Percentiles rank a stretch among this genome's conserved stretches.
Evolutionary conservation across 2,329 filamentous ascomycete species (phyloP).

Genomic region (Fusarium caatingaense): DNA sequence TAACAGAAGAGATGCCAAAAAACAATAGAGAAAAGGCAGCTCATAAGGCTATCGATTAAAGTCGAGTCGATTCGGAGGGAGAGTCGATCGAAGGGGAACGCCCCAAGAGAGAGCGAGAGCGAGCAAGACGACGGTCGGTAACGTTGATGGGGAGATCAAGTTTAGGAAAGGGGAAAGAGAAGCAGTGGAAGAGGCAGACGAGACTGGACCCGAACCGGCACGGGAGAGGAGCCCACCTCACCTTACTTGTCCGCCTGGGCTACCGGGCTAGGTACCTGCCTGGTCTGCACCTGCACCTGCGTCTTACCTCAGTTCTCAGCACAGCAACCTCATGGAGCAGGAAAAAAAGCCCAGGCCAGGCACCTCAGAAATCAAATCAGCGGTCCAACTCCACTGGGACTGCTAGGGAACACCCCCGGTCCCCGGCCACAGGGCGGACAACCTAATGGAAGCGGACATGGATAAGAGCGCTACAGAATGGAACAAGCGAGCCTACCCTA

Average conservation of each 20-base stretch:
- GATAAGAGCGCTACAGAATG: constrained; percentile 32
- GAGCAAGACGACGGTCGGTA: constrained; percentile 32
- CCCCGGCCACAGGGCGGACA: constrained; percentile 24
- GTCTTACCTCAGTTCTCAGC: constrained; percentile 10
- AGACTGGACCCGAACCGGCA: constrained; percentile 17
- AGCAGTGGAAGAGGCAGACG: constrained; percentile 26
- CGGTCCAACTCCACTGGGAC: constrained; percentile 26
- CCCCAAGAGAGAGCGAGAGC: constrained; percentile 33
- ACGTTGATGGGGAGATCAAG: constrained; percentile 43
- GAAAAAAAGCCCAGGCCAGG: constrained; percentile 12
- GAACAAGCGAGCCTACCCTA: constrained; percentile 32
- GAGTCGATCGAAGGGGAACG: constrained; percentile 36
- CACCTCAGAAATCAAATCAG: constrained; percentile 26
- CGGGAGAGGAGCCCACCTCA: constrained; percentile 27
- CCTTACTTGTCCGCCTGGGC: background rate
- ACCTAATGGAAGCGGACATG: constrained; percentile 3
- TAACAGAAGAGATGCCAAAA: constrained; percentile 39
- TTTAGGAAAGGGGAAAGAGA: constrained; percentile 44
- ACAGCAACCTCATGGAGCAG: constrained; percentile 1
- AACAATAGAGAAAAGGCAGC: constrained; percentile 33
- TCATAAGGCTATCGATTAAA: constrained; percentile 35
- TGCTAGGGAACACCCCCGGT: constrained; percentile 24
- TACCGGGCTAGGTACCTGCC: constrained; percentile 1
- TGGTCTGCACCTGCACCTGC: background rate
- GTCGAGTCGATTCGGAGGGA: constrained; percentile 25